A percentile compares a stretch with the other conserved stretches of the same genome.
Evolutionary conservation across 2,329 filamentous ascomycete genomes (phyloP).

Genomic region (Endothia cerciana): DNA sequence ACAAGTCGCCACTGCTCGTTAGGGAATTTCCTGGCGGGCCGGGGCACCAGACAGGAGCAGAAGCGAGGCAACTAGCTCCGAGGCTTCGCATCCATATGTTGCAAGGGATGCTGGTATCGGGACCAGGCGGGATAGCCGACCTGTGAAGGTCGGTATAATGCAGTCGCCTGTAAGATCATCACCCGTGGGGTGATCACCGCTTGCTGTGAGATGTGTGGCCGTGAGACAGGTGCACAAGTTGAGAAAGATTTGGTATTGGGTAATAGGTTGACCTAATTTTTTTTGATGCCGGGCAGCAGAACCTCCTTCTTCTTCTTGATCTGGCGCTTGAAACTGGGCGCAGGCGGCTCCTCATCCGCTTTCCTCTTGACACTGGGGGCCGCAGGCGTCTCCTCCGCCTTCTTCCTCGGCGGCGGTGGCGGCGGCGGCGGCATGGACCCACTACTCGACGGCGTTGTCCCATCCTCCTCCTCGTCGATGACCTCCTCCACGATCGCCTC

Average conservation of each 20-base stretch:
- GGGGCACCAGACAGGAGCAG: neutral
- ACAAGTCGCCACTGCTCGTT: no score
- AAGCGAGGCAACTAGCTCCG: slow-evolving; percentile 36
- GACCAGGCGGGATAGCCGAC: no score
- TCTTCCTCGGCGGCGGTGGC: slow-evolving; percentile 28
- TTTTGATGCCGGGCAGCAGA: slow-evolving; percentile 82
- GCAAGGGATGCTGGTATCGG: no score
- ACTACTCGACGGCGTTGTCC: slow-evolving; percentile 30
- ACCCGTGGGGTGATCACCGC: neutral
- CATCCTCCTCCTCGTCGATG: slow-evolving; percentile 16
- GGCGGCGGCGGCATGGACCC: slow-evolving; percentile 15
- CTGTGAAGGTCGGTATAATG: no score
- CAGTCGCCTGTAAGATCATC: no score
- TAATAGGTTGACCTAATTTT: slow-evolving; percentile 55
- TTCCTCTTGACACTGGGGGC: slow-evolving; percentile 39
- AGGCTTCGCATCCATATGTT: no score
- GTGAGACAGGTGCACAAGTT: neutral
- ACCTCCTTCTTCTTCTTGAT: slow-evolving; percentile 86
- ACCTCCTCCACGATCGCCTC: slow-evolving; percentile 56
- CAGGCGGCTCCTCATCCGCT: slow-evolving; percentile 35
- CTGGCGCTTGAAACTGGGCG: slow-evolving; percentile 70
- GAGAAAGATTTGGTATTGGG: neutral
- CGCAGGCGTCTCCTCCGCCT: slow-evolving; percentile 36
- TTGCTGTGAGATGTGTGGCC: neutral
- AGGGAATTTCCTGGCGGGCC: no score